Conservation (phyloP, 2,329 filamentous ascomycete genomes). For the Neofusicoccum ribis region DNA sequence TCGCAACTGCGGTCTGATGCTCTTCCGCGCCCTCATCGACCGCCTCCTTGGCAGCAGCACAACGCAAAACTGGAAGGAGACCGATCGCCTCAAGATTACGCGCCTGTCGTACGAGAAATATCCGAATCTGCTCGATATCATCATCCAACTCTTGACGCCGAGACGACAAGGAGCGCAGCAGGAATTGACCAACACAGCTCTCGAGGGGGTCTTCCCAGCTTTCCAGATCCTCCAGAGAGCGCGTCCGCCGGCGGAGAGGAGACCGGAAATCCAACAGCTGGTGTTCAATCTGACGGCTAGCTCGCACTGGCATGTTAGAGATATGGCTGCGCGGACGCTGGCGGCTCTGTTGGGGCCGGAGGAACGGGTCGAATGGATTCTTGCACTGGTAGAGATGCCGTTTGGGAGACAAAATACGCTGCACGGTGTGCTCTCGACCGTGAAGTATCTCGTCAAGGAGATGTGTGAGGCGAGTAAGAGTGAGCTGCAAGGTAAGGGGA, state of each 20-base stretch:
- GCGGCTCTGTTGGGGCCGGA: slow-evolving; percentile 34
- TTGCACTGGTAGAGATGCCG: slow-evolving; percentile 25
- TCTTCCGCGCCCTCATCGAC: slow-evolving; percentile 83
- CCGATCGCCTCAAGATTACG: slow-evolving; percentile 41
- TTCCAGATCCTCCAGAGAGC: slow-evolving; percentile 78
- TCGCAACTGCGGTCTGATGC: slow-evolving; percentile 86
- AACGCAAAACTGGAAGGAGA: slow-evolving; percentile 57
- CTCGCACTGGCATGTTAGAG: slow-evolving; percentile 76
- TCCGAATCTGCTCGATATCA: slow-evolving; percentile 62
- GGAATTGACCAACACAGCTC: slow-evolving; percentile 34
- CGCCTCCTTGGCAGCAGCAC: slow-evolving; percentile 48
- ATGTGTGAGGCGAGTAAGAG: neutral
- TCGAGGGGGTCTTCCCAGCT: slow-evolving; percentile 76
- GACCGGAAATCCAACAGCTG: slow-evolving; percentile 56
- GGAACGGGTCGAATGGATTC: slow-evolving; percentile 28
- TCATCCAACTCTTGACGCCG: slow-evolving; percentile 60
- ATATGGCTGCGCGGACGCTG: slow-evolving; percentile 75
- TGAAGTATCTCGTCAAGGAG: slow-evolving; percentile 34
- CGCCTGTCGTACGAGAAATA: slow-evolving; percentile 71
- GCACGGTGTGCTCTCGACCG: slow-evolving; percentile 34
- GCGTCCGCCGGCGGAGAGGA: slow-evolving; percentile 61
- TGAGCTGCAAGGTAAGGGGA: neutral
- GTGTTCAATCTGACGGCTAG: slow-evolving; percentile 67
- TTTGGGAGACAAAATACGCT: slow-evolving; percentile 27
- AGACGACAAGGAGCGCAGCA: neutral